A percentile compares a stretch with the other conserved stretches of the same genome.
phyloP scores from a whole-genome alignment of 495 filamentous ascomycete species.

The Neurospora sp. region DNA sequence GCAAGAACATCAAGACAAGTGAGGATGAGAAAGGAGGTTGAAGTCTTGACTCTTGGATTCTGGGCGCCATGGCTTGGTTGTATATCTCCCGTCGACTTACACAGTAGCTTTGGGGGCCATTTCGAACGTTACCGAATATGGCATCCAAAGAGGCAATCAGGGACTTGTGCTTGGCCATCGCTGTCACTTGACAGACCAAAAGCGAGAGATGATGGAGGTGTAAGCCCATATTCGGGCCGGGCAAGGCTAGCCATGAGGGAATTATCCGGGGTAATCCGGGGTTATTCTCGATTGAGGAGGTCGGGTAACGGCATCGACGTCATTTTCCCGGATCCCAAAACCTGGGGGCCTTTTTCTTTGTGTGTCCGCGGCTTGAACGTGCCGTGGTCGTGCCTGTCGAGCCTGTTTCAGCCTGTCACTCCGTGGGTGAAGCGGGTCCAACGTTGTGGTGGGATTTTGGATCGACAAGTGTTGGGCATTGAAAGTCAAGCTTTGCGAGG shows the following conservation, averaged over 20 bases:
- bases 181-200: background rate
- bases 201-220: background rate
- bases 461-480: background rate
- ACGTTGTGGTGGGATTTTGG: background rate
- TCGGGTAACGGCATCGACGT: background rate
- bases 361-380: background rate
- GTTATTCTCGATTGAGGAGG: background rate
- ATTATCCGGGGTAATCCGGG: background rate
- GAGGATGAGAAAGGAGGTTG: background rate
- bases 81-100: background rate
- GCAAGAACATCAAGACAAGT: background rate
- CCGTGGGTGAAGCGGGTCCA: background rate
- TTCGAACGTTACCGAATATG: background rate
- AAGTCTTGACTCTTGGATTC: background rate
- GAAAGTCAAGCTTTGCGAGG: background rate
- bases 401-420: background rate
- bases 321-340: background rate
- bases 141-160: background rate
- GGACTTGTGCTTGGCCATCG: background rate
- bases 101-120: background rate
- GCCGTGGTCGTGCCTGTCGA: background rate
- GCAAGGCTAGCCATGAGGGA: background rate
- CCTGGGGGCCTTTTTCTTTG: background rate
- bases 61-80: background rate
- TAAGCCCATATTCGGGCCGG: background rate